Conservation (phyloP, 352 stramenopile species). For the Pythium phragmiticola region DNA sequence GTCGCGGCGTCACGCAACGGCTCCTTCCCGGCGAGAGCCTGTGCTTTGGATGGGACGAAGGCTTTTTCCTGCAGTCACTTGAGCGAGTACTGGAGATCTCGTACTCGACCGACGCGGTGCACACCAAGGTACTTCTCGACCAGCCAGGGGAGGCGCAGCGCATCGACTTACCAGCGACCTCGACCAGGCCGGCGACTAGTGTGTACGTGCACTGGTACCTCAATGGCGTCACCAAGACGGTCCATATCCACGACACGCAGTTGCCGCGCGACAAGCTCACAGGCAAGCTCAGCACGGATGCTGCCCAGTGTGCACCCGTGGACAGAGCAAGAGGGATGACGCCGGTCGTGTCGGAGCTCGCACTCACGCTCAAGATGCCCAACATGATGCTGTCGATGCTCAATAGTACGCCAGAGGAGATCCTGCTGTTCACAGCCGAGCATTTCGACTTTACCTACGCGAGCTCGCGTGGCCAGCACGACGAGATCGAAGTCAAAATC, state of each 20-base stretch:
- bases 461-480: constrained; percentile 67
- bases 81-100: constrained; percentile 63
- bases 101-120: constrained; percentile 43
- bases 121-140: constrained; percentile 68
- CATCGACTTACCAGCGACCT: constrained; percentile 55
- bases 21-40: constrained; percentile 65
- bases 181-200: constrained; percentile 22
- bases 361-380: constrained; percentile 58
- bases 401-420: constrained; percentile 68
- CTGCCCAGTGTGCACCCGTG: not conserved
- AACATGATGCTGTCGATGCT: constrained; percentile 71
- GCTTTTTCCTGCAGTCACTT: constrained; percentile 67
- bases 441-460: constrained; percentile 66
- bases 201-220: constrained; percentile 84
- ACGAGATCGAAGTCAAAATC: constrained; percentile 83
- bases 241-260: constrained; percentile 70
- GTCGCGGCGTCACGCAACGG: constrained; percentile 65
- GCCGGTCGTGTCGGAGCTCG: constrained; percentile 48
- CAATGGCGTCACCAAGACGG: constrained; percentile 78
- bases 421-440: constrained; percentile 70
- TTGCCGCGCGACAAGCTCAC: constrained; percentile 66
- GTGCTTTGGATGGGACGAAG: constrained; percentile 87
- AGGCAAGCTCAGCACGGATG: constrained; percentile 39
- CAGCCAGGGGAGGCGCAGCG: constrained; percentile 63
- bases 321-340: constrained; percentile 13